phyloP scores from a whole-genome alignment of 2,329 filamentous ascomycete genomes.

The Colletotrichum agaves region DNA sequence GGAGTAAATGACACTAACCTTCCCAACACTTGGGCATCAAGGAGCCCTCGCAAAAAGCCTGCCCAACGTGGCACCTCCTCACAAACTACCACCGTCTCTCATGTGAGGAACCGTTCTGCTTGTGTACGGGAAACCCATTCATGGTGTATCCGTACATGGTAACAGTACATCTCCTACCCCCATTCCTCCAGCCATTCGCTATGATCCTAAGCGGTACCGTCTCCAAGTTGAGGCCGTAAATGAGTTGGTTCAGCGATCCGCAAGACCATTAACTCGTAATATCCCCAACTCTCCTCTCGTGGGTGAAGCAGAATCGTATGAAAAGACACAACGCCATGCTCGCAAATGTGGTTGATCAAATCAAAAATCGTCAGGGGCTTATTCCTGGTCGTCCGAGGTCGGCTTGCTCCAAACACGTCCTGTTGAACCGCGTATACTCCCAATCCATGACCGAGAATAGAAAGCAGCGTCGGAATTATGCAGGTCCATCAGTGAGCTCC shows the following conservation, averaged over 20 bases:
- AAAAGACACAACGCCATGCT: conserved; percentile 34
- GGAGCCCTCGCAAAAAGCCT: not conserved
- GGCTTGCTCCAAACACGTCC: not conserved
- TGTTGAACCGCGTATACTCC: not conserved
- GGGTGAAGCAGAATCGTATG: conserved; percentile 3
- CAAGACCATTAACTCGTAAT: conserved; percentile 11
- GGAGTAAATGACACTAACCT: not conserved
- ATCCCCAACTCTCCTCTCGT: not conserved
- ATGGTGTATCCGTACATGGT: not conserved
- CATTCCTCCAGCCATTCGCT: not conserved
- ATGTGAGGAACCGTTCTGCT: not conserved
- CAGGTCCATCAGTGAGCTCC: not conserved
- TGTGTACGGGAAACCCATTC: not conserved
- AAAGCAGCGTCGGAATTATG: not conserved
- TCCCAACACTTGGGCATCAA: not conserved
- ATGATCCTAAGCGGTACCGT: not conserved
- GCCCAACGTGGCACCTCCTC: not conserved
- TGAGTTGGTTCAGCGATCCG: not conserved
- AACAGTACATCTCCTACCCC: not conserved
- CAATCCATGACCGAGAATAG: not conserved
- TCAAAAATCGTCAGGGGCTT: conserved; percentile 1
- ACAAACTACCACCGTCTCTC: not conserved
- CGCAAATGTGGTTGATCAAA: conserved; percentile 24
- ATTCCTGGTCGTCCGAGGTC: not conserved
- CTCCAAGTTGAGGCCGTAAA: not conserved